Evolutionary conservation across 2,329 filamentous ascomycete species (phyloP), one percentile per base, ranked within the genome.

Genomic region (Fusarium avenaceum): DNA sequence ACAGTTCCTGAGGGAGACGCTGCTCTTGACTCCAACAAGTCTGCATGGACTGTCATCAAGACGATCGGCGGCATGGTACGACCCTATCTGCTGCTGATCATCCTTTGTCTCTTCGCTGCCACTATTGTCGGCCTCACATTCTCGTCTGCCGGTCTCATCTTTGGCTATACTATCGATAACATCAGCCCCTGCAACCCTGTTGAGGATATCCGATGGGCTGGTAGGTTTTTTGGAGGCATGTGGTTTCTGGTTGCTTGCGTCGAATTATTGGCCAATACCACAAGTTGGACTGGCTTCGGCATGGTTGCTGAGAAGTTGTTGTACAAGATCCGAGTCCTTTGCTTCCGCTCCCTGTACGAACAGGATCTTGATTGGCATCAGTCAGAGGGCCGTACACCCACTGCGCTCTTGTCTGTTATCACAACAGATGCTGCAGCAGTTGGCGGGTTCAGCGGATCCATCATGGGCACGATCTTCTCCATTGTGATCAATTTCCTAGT

Each of bases 331-430:
- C 84, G 90, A 52, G 84, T 90, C 3, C 77, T 90, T 2, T 89
- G 88, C 0, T 87, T 92, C 74, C 85, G 88, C 4, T 87, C 89
- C 0, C 78, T 92, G 2, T 85, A 92, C 50, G 82, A 87, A 60
- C 90, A 92, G 76, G 87, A 89, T 63, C 79, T 91, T 47, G 84
- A 90, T 61, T 93, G 90, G 90, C 90, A 93, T 71, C 87, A 92
- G 73, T 88, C 89, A 0, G 83, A 86, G 22, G 85, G 83, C 6
- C 85, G 90, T 24, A 89, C 84, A 2, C 88, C 91, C 0, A 83
- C 87, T 0, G 79, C 83, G 13, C 81, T 94, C 7, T 81, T 93
- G 3, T 88, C 87, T 0, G 86, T 89, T 67, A 90, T 94, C 65
- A 93, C 89, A 5, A 87, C 85, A 44, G 91, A 94, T 72, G 86